A percentile compares a stretch with the other conserved stretches of the same genome.
Evolutionary conservation across 371 early-diverging fungal genomes (phyloP).

Genomic region (Polyrhizophydium stewartii): DNA sequence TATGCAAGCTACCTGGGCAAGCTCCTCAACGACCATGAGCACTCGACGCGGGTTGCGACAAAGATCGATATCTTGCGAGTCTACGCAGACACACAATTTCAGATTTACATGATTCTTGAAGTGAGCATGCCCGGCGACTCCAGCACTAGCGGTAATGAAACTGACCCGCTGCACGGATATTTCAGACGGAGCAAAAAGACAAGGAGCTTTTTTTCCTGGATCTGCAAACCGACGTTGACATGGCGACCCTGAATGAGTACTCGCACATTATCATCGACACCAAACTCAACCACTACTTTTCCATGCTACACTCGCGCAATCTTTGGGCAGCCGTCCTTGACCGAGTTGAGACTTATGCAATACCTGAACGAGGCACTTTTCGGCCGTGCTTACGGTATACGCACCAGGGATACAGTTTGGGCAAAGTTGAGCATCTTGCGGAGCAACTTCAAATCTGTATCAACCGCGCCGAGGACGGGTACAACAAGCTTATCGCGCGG

Average conservation of each 20-base stretch:
- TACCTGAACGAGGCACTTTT: too few species aligned
- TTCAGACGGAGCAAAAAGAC: not conserved
- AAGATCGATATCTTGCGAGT: not conserved
- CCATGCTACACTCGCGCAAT: not conserved
- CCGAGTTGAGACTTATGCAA: too few species aligned
- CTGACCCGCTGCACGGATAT: not conserved
- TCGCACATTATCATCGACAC: constrained; percentile 1
- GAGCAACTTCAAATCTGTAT: not conserved
- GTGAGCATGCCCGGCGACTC: not conserved
- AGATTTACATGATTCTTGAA: not conserved
- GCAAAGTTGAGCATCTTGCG: not conserved
- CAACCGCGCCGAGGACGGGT: not conserved
- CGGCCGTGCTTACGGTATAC: too few species aligned
- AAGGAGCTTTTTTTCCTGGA: constrained; percentile 1
- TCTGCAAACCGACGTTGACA: not conserved
- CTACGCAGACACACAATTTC: not conserved
- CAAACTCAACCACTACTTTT: constrained; percentile 2
- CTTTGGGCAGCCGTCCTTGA: not conserved
- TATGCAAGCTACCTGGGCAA: not conserved
- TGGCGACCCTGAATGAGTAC: not conserved
- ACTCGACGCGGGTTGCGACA: not conserved
- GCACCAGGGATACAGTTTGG: not conserved
- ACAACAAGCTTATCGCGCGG: not conserved
- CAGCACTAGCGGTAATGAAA: too few species aligned
- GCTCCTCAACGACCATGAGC: not conserved